These are phyloP conservation scores for Phytophthora pseudosyringae DNA, from an alignment of 352 stramenopile genomes.

Conservation along the genomic window DNA sequence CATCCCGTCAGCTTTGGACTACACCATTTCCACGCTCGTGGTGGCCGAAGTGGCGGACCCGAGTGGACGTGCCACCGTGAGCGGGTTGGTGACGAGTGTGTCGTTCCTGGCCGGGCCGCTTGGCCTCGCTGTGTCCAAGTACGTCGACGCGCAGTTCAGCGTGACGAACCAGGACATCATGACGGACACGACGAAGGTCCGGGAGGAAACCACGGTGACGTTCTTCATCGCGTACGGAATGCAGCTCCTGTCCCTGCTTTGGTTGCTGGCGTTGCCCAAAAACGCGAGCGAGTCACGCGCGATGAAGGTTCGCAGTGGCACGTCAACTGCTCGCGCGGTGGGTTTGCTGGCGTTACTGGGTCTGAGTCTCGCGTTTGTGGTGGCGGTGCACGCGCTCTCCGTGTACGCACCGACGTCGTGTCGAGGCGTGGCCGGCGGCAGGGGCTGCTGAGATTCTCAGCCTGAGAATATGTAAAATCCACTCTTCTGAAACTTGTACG, in stretches of 20 bases:
- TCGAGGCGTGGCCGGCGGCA: conserved; percentile 52
- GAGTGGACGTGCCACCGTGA: conserved; percentile 28
- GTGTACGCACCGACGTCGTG: conserved; percentile 60
- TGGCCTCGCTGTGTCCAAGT: conserved; percentile 61
- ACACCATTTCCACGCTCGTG: conserved; percentile 55
- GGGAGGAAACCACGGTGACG: conserved; percentile 47
- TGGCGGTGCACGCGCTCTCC: conserved; percentile 58
- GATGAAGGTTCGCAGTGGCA: conserved; percentile 34
- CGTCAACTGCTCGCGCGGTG: conserved; percentile 27
- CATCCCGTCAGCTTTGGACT: conserved; percentile 58
- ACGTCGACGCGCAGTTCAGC: conserved; percentile 62
- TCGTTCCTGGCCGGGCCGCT: conserved; percentile 51
- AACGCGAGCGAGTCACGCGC: conserved; percentile 33
- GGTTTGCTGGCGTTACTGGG: conserved; percentile 32
- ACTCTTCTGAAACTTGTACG: background rate
- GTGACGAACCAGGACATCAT: conserved; percentile 46
- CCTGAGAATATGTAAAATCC: background rate
- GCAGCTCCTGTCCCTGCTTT: conserved; percentile 54
- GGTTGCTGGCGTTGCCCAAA: conserved; percentile 60
- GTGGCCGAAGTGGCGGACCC: conserved; percentile 60
- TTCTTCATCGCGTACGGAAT: conserved; percentile 65
- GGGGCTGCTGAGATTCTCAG: conserved; percentile 41
- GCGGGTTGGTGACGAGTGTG: conserved; percentile 54
- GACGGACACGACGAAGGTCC: conserved; percentile 52
- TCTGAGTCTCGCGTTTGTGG: conserved; percentile 28